phyloP scores from a whole-genome alignment of 139 green algal genomes.

The Volvox reticuliferus region DNA sequence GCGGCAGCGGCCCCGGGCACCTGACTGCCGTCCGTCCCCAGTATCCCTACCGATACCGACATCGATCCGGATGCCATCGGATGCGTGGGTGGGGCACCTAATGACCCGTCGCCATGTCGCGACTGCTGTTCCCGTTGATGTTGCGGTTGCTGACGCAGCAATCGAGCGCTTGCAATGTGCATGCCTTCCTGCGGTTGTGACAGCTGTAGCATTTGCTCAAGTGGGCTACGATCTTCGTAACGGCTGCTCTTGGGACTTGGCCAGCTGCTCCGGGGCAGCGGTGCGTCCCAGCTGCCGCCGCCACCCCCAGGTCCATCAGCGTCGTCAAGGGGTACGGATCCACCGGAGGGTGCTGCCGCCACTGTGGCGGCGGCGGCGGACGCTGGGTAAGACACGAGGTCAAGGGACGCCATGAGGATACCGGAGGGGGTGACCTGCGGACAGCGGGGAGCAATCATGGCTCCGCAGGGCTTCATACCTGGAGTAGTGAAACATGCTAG shows the following conservation, averaged over 20 bases:
- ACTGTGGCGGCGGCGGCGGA: background rate
- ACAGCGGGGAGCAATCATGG: background rate
- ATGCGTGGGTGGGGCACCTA: background rate
- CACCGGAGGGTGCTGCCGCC: background rate
- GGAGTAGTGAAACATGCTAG: too few species aligned
- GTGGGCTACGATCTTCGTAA: background rate
- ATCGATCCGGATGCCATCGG: background rate
- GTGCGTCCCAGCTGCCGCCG: background rate
- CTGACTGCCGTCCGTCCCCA: background rate
- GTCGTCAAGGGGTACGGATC: background rate
- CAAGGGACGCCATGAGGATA: conserved; percentile 7
- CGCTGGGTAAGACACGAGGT: background rate
- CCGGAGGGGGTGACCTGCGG: conserved; percentile 34
- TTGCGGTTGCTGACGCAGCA: too few species aligned
- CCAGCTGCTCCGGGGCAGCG: conserved; percentile 35
- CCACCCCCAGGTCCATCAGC: background rate
- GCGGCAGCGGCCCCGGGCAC: background rate
- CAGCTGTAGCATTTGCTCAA: background rate
- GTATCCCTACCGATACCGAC: background rate
- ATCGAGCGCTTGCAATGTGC: too few species aligned
- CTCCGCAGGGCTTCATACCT: too few species aligned
- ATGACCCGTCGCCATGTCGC: too few species aligned
- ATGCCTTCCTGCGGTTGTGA: background rate
- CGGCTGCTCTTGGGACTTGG: conserved; percentile 46
- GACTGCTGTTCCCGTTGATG: too few species aligned